Evolutionary conservation across 1,284 basidiomycete species (phyloP).

Genomic region (Moesziomyces sp.): DNA sequence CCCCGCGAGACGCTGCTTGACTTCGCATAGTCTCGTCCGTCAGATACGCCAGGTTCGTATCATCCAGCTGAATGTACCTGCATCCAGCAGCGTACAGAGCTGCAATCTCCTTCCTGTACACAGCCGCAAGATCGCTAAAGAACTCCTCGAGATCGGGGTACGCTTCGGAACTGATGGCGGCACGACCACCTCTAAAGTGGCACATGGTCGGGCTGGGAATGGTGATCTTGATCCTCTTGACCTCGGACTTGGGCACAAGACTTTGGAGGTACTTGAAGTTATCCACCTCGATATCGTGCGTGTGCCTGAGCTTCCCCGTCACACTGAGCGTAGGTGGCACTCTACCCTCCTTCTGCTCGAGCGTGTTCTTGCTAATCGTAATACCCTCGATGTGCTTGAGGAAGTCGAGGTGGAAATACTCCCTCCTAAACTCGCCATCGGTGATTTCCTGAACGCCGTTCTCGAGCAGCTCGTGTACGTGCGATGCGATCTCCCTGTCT

Average conservation of each 20-base stretch:
- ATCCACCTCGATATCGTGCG: conserved; percentile 60
- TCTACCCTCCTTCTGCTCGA: conserved; percentile 52
- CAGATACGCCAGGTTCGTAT: conserved; percentile 66
- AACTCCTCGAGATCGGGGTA: conserved; percentile 78
- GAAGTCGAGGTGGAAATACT: conserved; percentile 58
- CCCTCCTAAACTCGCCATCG: conserved; percentile 73
- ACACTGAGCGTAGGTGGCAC: conserved; percentile 67
- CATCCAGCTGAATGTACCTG: conserved; percentile 77
- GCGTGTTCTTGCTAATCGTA: conserved; percentile 50
- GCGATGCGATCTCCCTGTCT: conserved; percentile 73
- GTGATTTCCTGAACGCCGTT: conserved; percentile 73
- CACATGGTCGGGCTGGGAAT: conserved; percentile 74
- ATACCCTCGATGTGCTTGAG: conserved; percentile 54
- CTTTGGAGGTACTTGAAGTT: conserved; percentile 67
- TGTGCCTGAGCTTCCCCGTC: conserved; percentile 60
- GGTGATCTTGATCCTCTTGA: conserved; percentile 76
- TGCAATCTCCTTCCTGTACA: conserved; percentile 78
- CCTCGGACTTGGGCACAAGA: conserved; percentile 57
- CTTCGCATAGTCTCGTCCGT: conserved; percentile 52
- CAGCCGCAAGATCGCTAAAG: conserved; percentile 77
- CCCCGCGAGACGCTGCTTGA: conserved; percentile 33
- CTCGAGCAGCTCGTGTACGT: conserved; percentile 72
- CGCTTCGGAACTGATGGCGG: conserved; percentile 68
- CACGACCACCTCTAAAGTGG: conserved; percentile 55
- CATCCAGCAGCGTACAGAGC: conserved; percentile 80